These are phyloP conservation scores for Tolypocladium guangdongense DNA, from an alignment of 2,329 filamentous ascomycete genomes.

Conservation along the genomic window DNA sequence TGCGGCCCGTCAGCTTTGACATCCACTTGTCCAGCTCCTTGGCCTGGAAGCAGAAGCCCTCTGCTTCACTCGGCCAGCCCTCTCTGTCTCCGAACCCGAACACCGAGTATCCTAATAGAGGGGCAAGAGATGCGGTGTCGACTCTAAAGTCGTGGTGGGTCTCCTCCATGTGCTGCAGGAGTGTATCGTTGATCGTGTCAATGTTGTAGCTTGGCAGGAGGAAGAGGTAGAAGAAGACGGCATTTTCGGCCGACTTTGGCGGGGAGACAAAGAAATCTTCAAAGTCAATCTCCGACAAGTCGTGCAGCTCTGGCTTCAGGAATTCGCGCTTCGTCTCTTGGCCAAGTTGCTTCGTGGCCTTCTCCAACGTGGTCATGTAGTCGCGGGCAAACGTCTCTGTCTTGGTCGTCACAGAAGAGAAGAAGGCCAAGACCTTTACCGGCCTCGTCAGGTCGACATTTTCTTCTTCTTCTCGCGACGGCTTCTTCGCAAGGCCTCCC, in stretches of 20 bases:
- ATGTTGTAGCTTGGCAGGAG: slow-evolving; percentile 91
- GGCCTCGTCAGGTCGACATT: slow-evolving; percentile 25
- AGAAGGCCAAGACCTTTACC: slow-evolving; percentile 73
- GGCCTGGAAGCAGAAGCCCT: slow-evolving; percentile 89
- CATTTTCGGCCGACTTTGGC: slow-evolving; percentile 47
- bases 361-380: slow-evolving; percentile 45
- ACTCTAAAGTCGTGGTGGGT: slow-evolving; percentile 96
- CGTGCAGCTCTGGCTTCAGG: slow-evolving; percentile 53
- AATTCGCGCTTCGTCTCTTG: slow-evolving; percentile 26
- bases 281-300: slow-evolving; percentile 79
- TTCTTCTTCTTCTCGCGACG: slow-evolving; percentile 13
- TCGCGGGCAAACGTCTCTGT: slow-evolving; percentile 64
- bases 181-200: slow-evolving; percentile 79
- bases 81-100: slow-evolving; percentile 90
- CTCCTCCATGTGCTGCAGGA: slow-evolving; percentile 78
- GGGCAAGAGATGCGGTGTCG: slow-evolving; percentile 71
- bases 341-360: slow-evolving; percentile 38
- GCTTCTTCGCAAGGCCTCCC: slow-evolving; percentile 25
- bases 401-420: slow-evolving; percentile 75
- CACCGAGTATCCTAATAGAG: slow-evolving; percentile 75
- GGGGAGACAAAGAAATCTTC: slow-evolving; percentile 83
- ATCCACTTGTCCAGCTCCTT: slow-evolving; percentile 90
- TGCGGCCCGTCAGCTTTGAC: slow-evolving; percentile 82
- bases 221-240: slow-evolving; percentile 70
- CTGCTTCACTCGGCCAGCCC: slow-evolving; percentile 82